Conservation (phyloP, 2,329 filamentous ascomycete genomes). For the Alternaria sp. region DNA sequence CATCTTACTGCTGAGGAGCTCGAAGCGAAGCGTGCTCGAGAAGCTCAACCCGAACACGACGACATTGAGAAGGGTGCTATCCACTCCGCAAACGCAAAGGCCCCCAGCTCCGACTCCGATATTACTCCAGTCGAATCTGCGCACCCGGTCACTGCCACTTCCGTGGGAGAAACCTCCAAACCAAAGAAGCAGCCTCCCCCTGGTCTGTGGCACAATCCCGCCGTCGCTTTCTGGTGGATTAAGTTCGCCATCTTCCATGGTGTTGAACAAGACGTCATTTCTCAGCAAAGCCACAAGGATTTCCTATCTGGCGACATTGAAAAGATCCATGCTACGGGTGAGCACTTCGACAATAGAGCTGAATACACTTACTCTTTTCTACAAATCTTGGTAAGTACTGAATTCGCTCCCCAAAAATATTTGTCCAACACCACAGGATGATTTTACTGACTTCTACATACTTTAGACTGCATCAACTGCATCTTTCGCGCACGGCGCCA, state of each 20-base stretch:
- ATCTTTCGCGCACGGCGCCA: slow-evolving; percentile 75
- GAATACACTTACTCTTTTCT: slow-evolving; percentile 59
- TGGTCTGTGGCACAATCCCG: slow-evolving; percentile 56
- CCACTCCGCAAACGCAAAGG: slow-evolving; percentile 16
- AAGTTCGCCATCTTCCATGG: slow-evolving; percentile 61
- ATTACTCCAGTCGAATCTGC: slow-evolving; percentile 25
- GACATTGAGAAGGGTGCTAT: slow-evolving; percentile 39
- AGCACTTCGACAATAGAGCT: slow-evolving; percentile 68
- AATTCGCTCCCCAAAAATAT: no score
- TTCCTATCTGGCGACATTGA: slow-evolving; percentile 63
- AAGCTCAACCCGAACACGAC: slow-evolving; percentile 26
- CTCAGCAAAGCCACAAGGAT: slow-evolving; percentile 52
- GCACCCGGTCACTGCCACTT: neutral
- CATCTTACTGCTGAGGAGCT: slow-evolving; percentile 65
- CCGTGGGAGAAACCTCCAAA: slow-evolving; percentile 21
- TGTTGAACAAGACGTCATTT: slow-evolving; percentile 60
- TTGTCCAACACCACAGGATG: no score
- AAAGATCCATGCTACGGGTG: slow-evolving; percentile 64
- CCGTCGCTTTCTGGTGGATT: slow-evolving; percentile 57
- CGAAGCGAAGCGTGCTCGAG: slow-evolving; percentile 39
- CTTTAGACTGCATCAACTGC: slow-evolving; percentile 68
- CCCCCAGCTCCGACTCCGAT: slow-evolving; percentile 30
- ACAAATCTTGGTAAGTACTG: slow-evolving; percentile 35
- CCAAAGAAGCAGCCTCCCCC: slow-evolving; percentile 41
- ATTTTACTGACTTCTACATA: no score